Percentiles rank a stretch among this genome's conserved stretches.
Conservation (phyloP, 768 basidiomycete species). For the Russula sp. region DNA sequence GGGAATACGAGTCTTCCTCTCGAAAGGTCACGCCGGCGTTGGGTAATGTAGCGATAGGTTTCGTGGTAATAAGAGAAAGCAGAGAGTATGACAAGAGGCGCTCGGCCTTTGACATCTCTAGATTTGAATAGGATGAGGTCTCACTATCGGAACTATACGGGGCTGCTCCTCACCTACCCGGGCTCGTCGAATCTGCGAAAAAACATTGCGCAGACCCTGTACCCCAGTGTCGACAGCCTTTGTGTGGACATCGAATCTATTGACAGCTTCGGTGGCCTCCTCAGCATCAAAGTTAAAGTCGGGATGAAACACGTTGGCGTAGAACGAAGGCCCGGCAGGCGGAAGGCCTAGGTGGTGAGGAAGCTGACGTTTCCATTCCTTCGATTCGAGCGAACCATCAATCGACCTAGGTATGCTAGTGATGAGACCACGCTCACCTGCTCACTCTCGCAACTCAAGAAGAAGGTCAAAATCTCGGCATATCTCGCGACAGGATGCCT, state of each 20-base stretch:
- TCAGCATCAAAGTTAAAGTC: constrained; percentile 76
- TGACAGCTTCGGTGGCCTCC: constrained; percentile 54
- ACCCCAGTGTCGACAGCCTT: constrained; percentile 64
- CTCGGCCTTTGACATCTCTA: constrained; percentile 77
- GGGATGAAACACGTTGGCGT: constrained; percentile 75
- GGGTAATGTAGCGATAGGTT: constrained; percentile 47
- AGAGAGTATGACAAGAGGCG: constrained; percentile 67
- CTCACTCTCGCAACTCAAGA: constrained; percentile 72
- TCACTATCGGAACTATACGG: not conserved
- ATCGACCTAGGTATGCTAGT: not conserved
- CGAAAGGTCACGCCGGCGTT: constrained; percentile 32
- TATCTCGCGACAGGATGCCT: constrained; percentile 74
- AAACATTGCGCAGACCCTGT: constrained; percentile 56
- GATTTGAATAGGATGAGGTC: not conserved
- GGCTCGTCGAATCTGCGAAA: constrained; percentile 57
- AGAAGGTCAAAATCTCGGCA: constrained; percentile 73
- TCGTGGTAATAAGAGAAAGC: constrained; percentile 68
- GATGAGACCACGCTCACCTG: constrained; percentile 40
- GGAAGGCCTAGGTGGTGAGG: constrained; percentile 55
- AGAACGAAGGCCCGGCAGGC: constrained; percentile 70
- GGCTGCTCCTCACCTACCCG: constrained; percentile 48
- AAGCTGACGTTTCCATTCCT: constrained; percentile 70
- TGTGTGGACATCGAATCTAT: constrained; percentile 60
- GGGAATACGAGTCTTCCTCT: constrained; percentile 31
- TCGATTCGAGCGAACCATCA: constrained; percentile 3